Base-by-base conservation (phyloP, 805 yeast species). In the Barnettozyma pratensis region DNA sequence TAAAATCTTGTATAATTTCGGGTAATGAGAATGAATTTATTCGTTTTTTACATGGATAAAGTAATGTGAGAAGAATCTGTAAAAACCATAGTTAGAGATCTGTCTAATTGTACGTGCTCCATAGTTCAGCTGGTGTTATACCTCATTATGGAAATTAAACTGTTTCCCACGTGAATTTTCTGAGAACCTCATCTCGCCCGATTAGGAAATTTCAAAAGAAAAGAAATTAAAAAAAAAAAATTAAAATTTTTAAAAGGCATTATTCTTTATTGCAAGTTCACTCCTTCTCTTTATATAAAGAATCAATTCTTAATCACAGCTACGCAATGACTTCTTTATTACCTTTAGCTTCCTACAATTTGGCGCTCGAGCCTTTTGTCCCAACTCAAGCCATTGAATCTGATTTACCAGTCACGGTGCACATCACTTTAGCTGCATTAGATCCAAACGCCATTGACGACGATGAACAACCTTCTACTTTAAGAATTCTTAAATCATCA, bases 391-490 rank as follows among this genome's bases (percentile, higher is more conserved):
- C 97, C 51, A 81, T 87, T 64, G 87, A 85, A 55, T 85, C 81
- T 51, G 95, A 86, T 51, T 83, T 82, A 67, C 97, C 97, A 45
- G 86, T 87, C 57, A 85, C 97, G 53, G 81, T 92, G 58, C 87
- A 96, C 71, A 68, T 92, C 62, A 91, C 98, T 46, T 78, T 92
- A 79, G 99, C 97, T 54, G 96, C 99, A 52, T 76, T 94, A 62
- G 97, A 92, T 71, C 96, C 97, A 54, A 87, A 83, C 42, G 77
- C 95, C 31, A 81, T 79, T 59, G 96, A 89, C 61, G 90, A 83
- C 55, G 80, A 81, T 61, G 81, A 76, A 56, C 83, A 79, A 59
- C 97, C 98, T 57, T 83, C 96, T 32, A 89, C 97, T 60, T 77
- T 94, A 64, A 85, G 96, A 74, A 78, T 92, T 64, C 78, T 92